Conservation (phyloP, 2,329 filamentous ascomycete genomes). For the Emergomyces orientalis region DNA sequence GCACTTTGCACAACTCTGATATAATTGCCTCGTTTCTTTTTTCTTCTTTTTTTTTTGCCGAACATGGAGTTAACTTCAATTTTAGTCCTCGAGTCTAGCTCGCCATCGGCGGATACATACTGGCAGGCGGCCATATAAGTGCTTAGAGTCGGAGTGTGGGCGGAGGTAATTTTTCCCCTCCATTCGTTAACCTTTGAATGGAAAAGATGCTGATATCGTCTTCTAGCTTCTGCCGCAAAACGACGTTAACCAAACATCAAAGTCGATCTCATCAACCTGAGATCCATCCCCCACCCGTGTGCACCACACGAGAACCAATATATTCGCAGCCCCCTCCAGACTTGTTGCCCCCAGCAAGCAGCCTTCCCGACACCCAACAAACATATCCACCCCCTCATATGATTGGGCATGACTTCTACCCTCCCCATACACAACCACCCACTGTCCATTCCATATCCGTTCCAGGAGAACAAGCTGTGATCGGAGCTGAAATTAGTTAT, state of each 20-base stretch:
- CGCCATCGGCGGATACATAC: constrained; percentile 20
- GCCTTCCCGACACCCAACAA: background rate
- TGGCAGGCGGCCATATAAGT: constrained; percentile 18
- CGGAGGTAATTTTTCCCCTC: constrained; percentile 14
- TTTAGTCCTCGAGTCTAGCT: constrained; percentile 20
- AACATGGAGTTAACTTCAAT: constrained; percentile 9
- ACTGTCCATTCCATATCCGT: constrained; percentile 12
- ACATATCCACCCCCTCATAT: constrained; percentile 8
- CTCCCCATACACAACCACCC: constrained; percentile 12
- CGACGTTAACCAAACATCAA: constrained; percentile 19
- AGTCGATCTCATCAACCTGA: constrained; percentile 17
- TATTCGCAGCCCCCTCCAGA: constrained; percentile 11
- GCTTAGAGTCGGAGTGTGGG: constrained; percentile 16
- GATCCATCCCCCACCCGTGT: constrained; percentile 7
- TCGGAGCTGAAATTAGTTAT: constrained; percentile 14
- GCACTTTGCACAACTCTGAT: background rate
- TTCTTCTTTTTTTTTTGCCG: background rate
- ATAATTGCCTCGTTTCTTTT: background rate
- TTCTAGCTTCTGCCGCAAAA: constrained; percentile 19
- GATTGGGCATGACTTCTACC: constrained; percentile 11
- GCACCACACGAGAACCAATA: constrained; percentile 10
- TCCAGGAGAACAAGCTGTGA: constrained; percentile 4
- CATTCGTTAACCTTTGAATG: background rate
- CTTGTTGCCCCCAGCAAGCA: background rate
- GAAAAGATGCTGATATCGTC: background rate